phyloP scores from a whole-genome alignment of 176 grass and related monocot species.

The Poa annua region DNA sequence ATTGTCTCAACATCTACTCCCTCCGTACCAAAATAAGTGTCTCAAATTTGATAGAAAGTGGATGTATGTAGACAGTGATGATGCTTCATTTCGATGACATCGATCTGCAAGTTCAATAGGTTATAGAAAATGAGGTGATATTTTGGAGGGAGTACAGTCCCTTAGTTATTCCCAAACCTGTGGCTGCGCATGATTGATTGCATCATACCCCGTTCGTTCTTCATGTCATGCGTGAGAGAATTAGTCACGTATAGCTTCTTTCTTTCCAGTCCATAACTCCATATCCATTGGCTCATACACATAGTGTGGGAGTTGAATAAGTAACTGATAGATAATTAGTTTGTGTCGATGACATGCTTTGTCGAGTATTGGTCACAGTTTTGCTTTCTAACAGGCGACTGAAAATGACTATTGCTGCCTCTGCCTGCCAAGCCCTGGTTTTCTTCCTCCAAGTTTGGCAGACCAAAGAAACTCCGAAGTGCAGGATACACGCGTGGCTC shows the following conservation, averaged over 20 bases:
- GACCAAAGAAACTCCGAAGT: too few species aligned
- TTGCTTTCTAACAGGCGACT: neutral
- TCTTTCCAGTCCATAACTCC: neutral
- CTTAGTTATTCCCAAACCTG: slow-evolving; percentile 1
- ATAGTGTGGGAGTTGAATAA: neutral
- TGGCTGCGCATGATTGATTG: neutral
- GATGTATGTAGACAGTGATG: too few species aligned
- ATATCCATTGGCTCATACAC: neutral
- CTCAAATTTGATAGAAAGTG: too few species aligned
- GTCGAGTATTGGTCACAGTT: neutral
- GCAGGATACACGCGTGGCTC: too few species aligned
- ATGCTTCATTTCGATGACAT: neutral
- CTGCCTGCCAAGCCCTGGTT: too few species aligned
- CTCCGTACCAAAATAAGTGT: too few species aligned
- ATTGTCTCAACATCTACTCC: too few species aligned
- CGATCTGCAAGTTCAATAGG: neutral
- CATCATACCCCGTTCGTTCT: neutral
- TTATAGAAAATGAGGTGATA: neutral
- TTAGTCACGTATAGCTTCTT: neutral
- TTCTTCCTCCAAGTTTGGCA: too few species aligned
- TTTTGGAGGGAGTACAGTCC: neutral
- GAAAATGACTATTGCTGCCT: neutral
- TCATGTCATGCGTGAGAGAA: slow-evolving; percentile 38
- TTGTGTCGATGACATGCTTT: neutral
- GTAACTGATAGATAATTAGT: neutral